Conservation (phyloP, 2,329 filamentous ascomycete species). For the Pseudogymnoascus pannorum region DNA sequence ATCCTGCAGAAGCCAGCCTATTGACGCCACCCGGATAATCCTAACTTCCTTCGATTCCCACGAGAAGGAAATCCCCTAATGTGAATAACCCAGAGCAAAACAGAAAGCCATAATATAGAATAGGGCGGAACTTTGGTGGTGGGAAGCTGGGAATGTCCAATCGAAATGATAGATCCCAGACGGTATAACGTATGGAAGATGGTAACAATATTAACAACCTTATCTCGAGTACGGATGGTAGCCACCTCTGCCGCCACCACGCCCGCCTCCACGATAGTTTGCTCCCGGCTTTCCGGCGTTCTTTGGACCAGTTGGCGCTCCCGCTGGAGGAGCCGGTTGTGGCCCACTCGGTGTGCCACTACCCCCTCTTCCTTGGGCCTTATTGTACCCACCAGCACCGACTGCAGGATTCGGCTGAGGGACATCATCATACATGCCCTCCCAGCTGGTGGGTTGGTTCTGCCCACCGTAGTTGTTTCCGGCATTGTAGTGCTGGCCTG, state of each 20-base stretch:
- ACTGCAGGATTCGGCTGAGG: slow-evolving; percentile 65
- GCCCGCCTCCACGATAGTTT: slow-evolving; percentile 86
- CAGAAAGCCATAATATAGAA: not conserved
- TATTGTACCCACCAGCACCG: slow-evolving; percentile 34
- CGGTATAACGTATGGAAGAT: not conserved
- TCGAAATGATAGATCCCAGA: not conserved
- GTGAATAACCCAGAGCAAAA: not conserved
- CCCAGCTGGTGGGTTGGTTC: slow-evolving; percentile 70
- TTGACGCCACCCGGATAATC: slow-evolving; percentile 8
- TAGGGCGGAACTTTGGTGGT: not conserved
- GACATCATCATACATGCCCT: slow-evolving; percentile 97
- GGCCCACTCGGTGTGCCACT: slow-evolving; percentile 27
- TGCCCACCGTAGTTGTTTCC: slow-evolving; percentile 27
- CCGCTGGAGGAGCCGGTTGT: slow-evolving; percentile 58
- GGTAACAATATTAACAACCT: not conserved
- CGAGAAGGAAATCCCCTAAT: not conserved
- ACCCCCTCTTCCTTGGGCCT: slow-evolving; percentile 17
- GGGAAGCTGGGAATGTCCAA: not conserved
- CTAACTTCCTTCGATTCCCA: slow-evolving; percentile 2
- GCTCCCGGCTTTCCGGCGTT: slow-evolving; percentile 87
- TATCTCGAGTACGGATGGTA: slow-evolving; percentile 68
- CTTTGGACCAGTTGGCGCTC: slow-evolving; percentile 90
- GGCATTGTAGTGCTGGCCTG: slow-evolving; percentile 25
- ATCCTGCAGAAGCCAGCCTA: not conserved
- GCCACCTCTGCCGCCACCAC: slow-evolving; percentile 65